Evolutionary conservation across 2,329 filamentous ascomycete species (phyloP).

Genomic region (Fusarium papillatum): DNA sequence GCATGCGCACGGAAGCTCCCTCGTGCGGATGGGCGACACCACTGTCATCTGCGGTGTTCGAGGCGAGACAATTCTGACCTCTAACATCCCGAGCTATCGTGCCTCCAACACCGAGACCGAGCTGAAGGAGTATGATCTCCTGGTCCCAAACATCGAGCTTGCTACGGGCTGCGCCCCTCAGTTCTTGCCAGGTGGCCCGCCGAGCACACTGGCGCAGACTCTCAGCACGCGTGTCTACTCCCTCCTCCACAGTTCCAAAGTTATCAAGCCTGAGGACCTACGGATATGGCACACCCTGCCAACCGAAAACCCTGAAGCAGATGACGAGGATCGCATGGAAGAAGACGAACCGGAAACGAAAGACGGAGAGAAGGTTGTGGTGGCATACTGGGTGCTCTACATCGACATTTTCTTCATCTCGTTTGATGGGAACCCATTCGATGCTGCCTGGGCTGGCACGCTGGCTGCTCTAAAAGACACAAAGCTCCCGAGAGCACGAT

Average conservation of each 20-base stretch:
- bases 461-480: constrained; percentile 86
- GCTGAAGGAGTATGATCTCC: constrained; percentile 74
- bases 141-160: constrained; percentile 95
- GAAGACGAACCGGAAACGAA: constrained; percentile 51
- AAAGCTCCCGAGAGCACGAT: constrained; percentile 82
- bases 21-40: constrained; percentile 90
- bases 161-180: constrained; percentile 91
- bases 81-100: constrained; percentile 79
- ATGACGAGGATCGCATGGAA: constrained; percentile 56
- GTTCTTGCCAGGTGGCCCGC: constrained; percentile 87
- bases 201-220: constrained; percentile 84
- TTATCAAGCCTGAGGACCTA: constrained; percentile 78
- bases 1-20: constrained; percentile 90
- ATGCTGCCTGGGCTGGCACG: constrained; percentile 89
- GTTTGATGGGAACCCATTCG: constrained; percentile 91
- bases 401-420: constrained; percentile 96
- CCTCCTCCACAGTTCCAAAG: constrained; percentile 77
- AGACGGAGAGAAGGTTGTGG: constrained; percentile 64
- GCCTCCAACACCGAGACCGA: constrained; percentile 58
- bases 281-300: constrained; percentile 77
- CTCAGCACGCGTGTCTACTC: constrained; percentile 85
- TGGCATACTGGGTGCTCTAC: constrained; percentile 95
- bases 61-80: constrained; percentile 83
- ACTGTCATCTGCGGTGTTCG: constrained; percentile 95
- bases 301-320: constrained; percentile 59